Evolutionary conservation across 2,329 filamentous ascomycete genomes (phyloP).

Genomic region (Hypoxylon sp.): DNA sequence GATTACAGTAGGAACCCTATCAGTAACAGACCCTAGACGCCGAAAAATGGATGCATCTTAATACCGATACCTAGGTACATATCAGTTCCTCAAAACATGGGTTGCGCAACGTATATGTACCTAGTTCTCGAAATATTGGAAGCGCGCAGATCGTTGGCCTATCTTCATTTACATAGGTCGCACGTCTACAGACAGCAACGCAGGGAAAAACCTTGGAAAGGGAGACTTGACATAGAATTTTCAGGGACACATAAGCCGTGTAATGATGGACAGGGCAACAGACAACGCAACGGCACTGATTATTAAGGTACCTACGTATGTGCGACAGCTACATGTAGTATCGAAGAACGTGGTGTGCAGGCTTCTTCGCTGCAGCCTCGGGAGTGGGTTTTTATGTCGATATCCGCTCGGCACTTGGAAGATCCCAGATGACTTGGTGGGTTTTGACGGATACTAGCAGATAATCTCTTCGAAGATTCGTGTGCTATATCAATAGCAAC

Average conservation of each 20-base stretch:
- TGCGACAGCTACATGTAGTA: neutral
- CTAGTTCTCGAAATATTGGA: neutral
- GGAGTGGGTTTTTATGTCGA: slow-evolving; percentile 12
- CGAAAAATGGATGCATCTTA: neutral
- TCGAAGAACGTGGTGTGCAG: slow-evolving; percentile 32
- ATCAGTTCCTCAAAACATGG: neutral
- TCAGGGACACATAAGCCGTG: neutral
- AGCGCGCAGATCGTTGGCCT: neutral
- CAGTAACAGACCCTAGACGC: slow-evolving; percentile 13
- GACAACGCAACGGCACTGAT: neutral
- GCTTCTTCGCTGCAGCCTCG: slow-evolving; percentile 31
- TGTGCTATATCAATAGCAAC: neutral
- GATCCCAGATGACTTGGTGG: slow-evolving; percentile 4
- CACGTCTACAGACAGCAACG: neutral
- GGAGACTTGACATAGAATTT: neutral
- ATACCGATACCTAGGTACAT: slow-evolving; percentile 3
- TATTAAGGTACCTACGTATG: neutral
- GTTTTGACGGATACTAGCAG: neutral
- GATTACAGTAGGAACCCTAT: slow-evolving; percentile 9
- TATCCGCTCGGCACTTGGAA: slow-evolving; percentile 32
- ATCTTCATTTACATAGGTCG: neutral
- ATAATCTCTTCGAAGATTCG: neutral
- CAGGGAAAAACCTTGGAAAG: neutral
- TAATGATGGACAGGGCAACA: neutral
- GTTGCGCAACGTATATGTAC: neutral